Base-by-base conservation (phyloP, 495 filamentous ascomycete species). In the Haplographium delicatum region DNA sequence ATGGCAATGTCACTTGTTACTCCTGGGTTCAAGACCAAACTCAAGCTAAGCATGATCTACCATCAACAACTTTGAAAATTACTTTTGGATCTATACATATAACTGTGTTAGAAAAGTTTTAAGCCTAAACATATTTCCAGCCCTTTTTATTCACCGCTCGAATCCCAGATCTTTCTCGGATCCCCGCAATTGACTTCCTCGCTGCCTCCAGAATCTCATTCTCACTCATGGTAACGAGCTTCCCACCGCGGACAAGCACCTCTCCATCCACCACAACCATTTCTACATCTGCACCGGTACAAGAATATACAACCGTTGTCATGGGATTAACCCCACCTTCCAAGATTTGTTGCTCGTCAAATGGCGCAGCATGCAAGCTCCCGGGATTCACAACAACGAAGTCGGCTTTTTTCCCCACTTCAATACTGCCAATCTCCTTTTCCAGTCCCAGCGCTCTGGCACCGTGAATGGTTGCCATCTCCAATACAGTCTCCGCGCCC, bases 351-450 rank as follows among this genome's bases (percentile, higher is more conserved):
- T 19, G 28, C 26, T 53, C 55, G 24, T 53, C 46, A 22, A 22
- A 58, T 3, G 55, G 55, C 24, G 55, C 55, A 16, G 43, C 28
- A 20, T 35, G 13, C 25, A 53, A 22, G 1, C 20, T 37, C 15
- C 27, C 46, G 6, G 51, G 46, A 47, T 58, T 49, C 42, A 67
- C 44, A 24, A 62, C 59, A 18, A 77, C 73, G 47, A 80, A 74
- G 53, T 78, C 74, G 2, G 76, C 76, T 53, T 76, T 76, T 64
- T 80, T 80, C 4, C 74, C 74, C 0, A 72, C 61, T 47, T 75
- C 72, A 37, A 80, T 51, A 56, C 74, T 76, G 3, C 76, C 76
- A 46, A 74, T 66, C 2, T 62, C 54, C 20, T 64, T 63, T 1
- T 72, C 63, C 48, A 70, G 40, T 1, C 74, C 74, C n/a, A 80